A percentile compares a stretch with the other conserved stretches of the same genome.
Conservation (phyloP, 306 rosid species). For the Albizia julibrissin region DNA sequence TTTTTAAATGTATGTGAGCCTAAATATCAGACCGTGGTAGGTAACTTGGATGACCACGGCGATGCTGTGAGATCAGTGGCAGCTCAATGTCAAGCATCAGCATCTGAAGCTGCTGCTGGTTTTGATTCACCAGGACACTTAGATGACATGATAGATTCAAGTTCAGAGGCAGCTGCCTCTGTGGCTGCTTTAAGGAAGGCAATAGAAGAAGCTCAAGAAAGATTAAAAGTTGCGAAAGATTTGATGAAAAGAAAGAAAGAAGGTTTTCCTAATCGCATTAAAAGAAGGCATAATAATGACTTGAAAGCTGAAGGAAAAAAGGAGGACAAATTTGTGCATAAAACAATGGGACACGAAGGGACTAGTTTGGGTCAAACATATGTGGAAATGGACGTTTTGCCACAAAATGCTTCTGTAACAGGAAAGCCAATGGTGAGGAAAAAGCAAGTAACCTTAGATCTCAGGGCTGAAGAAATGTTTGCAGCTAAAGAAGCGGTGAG, state of each 20-base stretch:
- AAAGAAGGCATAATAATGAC: slow-evolving; percentile 44
- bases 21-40: slow-evolving; percentile 36
- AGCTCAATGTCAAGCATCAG: slow-evolving; percentile 36
- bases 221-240: slow-evolving; percentile 69
- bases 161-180: slow-evolving; percentile 84
- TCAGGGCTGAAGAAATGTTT: slow-evolving; percentile 28
- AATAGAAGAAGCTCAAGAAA: slow-evolving; percentile 89
- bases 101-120: slow-evolving; percentile 38
- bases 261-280: slow-evolving; percentile 55
- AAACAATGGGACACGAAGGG: slow-evolving; percentile 44
- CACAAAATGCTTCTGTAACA: slow-evolving; percentile 39
- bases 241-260: slow-evolving; percentile 76
- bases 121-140: slow-evolving; percentile 56
- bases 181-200: slow-evolving; percentile 90
- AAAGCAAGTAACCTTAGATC: slow-evolving; percentile 44
- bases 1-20: slow-evolving; percentile 55
- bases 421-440: slow-evolving; percentile 40
- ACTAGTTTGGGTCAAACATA: slow-evolving; percentile 38
- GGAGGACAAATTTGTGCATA: slow-evolving; percentile 36
- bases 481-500: slow-evolving; percentile 39
- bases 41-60: slow-evolving; percentile 37
- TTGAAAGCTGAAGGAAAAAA: slow-evolving; percentile 40
- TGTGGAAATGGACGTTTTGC: slow-evolving; percentile 42
- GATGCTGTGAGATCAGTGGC: slow-evolving; percentile 44
- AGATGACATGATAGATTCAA: slow-evolving; percentile 67